Base-by-base conservation (phyloP, 2,329 filamentous ascomycete genomes). In the Pochonia chlamydosporia region DNA sequence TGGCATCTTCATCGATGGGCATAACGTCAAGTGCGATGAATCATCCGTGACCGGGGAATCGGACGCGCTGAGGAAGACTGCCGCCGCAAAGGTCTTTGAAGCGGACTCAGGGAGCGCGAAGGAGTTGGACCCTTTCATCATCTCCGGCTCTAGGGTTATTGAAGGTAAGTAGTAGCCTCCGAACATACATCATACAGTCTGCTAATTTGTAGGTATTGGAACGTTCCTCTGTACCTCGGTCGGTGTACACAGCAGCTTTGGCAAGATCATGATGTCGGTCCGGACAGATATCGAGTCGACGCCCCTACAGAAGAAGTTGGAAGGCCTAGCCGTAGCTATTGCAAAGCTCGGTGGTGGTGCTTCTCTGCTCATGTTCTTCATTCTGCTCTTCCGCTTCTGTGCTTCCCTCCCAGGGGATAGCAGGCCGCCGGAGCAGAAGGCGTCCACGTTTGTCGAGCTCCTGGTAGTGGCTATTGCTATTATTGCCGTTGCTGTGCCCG, bases 361-460 rank as follows among this genome's bases (percentile, higher is more conserved):
- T 25, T 87, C 87, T 37, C 64, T 87, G 13, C 66, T 91, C 7
- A 73, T 92, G 16, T 93, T 93, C 61, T 67, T 89, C 44, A 84
- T 89, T 21, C 72, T 91, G 11, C 81, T 91, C 57, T 87, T 92
- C 69, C 84, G 88, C 58, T 92, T 90, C 60, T 70, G 88, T 23
- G 83, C 77, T 30, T 65, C 75, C 13, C 73, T 92, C 5, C 75
- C 76, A 4, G 58, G 68, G 30, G 81, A 79, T 56, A 39, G 55
- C 18, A 60, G 53, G 0, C 65, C 68, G 0, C 67, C 81, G 2
- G 71, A 78, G 0, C 66, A 76, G 43, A 89, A 89, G 65, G 67
- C 62, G 0, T 67, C 68, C 31, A 63, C 75, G 18, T 85, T 85
- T 56, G 69, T 85, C 57, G 71, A 79, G 18, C 81, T 85, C 44